Base-by-base conservation (phyloP, 2,329 filamentous ascomycete genomes). In the Phoma sp. region DNA sequence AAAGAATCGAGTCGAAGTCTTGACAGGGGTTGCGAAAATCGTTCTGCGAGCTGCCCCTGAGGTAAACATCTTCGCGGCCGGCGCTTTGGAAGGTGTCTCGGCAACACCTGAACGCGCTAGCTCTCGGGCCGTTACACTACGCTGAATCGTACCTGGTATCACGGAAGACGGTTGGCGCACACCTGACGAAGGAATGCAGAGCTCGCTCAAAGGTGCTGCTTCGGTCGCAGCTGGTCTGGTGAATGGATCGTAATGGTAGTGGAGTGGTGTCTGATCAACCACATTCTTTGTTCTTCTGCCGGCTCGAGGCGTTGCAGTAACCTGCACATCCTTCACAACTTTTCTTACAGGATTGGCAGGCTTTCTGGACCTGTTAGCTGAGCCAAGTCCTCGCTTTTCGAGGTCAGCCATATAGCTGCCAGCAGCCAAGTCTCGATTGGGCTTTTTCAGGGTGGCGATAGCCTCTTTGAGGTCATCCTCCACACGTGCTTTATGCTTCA, bases 401-500 rank as follows among this genome's bases (percentile, higher is more conserved):
- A 85, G 83, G 24, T 85, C 87, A 61, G 91, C 88, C 3, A 84
- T 85, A 52, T 90, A 80, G 33, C 85, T 83, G 64, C 86, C 87
- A 29, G 86, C 86, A 12, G 88, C 88, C 36, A 89, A 80, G 21
- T 85, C 83, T 40, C 91, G 84, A 66, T 94, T 92, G 1, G 91
- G 91, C 73, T 88, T 91, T 71, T 89, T 88, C 37, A 94, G 73
- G 9, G 87, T 84, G 6, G 84, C 84, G 44, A 95, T 93, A 8
- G 91, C 91, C 55, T 91, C 85, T 62, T 86, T 85, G 31, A 94
- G 75, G 67, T 92, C 88, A 25, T 87, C 85, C 43, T 91, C 86
- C 2, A 91, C 82, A 21, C 84, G 76, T 2, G 86, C 87, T 68
- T 88, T 88, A 71, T 85, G 89, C 64, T 80, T 85, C 29, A 84